These are phyloP conservation scores for Hygrophorus pudorinus DNA, from an alignment of 768 basidiomycete genomes.

Conservation along the genomic window DNA sequence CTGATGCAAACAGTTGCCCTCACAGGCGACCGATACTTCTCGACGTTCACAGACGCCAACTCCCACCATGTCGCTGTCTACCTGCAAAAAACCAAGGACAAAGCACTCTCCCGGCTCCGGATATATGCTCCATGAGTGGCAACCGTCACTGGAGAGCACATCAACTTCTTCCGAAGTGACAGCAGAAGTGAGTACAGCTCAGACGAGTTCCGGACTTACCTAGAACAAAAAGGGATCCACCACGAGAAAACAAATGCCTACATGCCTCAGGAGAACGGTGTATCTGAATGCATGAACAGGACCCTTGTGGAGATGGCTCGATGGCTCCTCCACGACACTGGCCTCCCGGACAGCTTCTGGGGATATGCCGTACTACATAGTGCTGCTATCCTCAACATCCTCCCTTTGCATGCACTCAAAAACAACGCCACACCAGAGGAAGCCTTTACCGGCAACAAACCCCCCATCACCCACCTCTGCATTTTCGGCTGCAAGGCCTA, in stretches of 20 bases:
- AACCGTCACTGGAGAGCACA: not conserved
- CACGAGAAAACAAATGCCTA: constrained; percentile 16
- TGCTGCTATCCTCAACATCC: too few relatives aligned
- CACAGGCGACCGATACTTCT: constrained; percentile 7
- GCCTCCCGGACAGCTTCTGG: constrained; percentile 15
- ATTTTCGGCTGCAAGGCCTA: too few relatives aligned
- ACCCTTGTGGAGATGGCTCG: constrained; percentile 13
- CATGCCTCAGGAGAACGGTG: constrained; percentile 21
- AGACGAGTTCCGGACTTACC: constrained; percentile 11
- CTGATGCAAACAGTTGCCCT: constrained; percentile 12
- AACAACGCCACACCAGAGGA: too few relatives aligned
- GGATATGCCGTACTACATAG: too few relatives aligned
- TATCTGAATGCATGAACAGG: constrained; percentile 19
- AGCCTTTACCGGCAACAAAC: too few relatives aligned
- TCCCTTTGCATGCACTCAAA: too few relatives aligned
- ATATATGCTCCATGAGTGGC: not conserved
- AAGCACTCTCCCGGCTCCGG: not conserved
- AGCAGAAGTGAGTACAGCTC: not conserved
- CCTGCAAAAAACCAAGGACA: not conserved
- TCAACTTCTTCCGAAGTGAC: constrained; percentile 1
- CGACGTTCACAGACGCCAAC: constrained; percentile 10
- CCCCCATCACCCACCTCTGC: too few relatives aligned
- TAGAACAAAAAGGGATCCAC: constrained; percentile 12
- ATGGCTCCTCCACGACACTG: constrained; percentile 12
- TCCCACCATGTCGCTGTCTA: not conserved